Evolutionary conservation across 345 rosid genomes (phyloP).

Genomic region (Brassica rapa): DNA sequence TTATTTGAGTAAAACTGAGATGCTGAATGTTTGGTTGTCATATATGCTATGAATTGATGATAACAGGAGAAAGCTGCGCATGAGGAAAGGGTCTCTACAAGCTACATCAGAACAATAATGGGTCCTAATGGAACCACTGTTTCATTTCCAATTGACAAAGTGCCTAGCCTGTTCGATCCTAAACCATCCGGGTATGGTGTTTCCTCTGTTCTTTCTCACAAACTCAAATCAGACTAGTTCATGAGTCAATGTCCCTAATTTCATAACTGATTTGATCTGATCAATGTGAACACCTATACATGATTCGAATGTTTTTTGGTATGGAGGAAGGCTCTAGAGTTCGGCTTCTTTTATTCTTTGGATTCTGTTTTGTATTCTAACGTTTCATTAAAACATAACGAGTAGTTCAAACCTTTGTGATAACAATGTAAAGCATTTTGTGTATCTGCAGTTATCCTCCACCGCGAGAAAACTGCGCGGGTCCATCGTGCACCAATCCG

Average conservation of each 20-base stretch:
- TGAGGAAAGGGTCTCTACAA: conserved; percentile 50
- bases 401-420: neutral
- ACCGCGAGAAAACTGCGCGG: conserved; percentile 82
- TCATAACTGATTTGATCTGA: neutral
- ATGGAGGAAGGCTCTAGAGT: neutral
- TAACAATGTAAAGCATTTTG: conserved; percentile 13
- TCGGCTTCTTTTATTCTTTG: neutral
- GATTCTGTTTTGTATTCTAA: conserved; percentile 3
- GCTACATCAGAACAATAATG: conserved; percentile 62
- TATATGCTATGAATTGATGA: neutral
- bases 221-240: neutral
- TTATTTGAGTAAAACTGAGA: conserved; percentile 5
- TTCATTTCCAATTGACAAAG: conserved; percentile 78
- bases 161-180: conserved; percentile 69
- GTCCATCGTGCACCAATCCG: conserved; percentile 73
- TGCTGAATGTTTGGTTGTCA: conserved; percentile 10
- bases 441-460: conserved; percentile 75
- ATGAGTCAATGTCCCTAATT: conserved; percentile 8
- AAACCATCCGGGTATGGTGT: conserved; percentile 55
- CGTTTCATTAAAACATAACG: neutral
- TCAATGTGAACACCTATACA: neutral
- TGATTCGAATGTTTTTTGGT: neutral
- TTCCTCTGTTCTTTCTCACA: conserved; percentile 6
- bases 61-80: conserved; percentile 77
- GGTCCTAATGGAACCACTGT: conserved; percentile 75